Evolutionary conservation across 1,284 basidiomycete genomes (phyloP).

Genomic region (Porodaedalea pini): DNA sequence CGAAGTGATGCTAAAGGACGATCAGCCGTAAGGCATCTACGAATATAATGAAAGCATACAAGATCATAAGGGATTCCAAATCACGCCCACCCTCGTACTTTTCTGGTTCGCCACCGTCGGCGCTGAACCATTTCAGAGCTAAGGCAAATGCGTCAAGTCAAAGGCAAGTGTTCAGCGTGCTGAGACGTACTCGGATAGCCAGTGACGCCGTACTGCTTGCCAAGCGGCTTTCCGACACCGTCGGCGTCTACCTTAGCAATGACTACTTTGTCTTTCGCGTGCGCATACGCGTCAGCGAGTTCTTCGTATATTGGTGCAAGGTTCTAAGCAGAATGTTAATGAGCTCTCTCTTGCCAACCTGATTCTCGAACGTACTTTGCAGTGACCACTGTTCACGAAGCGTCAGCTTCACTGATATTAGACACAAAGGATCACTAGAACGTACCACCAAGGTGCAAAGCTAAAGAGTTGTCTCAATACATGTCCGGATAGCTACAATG

Average conservation of each 20-base stretch:
- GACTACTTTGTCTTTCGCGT: constrained; percentile 77
- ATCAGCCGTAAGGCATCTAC: background rate
- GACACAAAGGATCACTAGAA: constrained; percentile 19
- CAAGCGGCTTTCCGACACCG: constrained; percentile 72
- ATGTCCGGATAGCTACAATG: background rate
- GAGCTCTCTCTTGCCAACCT: background rate
- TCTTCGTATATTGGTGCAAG: constrained; percentile 88
- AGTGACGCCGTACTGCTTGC: constrained; percentile 70
- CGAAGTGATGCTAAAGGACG: constrained; percentile 54
- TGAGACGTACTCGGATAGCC: constrained; percentile 79
- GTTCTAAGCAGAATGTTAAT: constrained; percentile 43
- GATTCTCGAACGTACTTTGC: constrained; percentile 54
- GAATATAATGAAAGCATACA: constrained; percentile 47
- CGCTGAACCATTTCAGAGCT: constrained; percentile 92
- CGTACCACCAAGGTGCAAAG: constrained; percentile 83
- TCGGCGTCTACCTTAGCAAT: constrained; percentile 95
- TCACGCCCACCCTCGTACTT: constrained; percentile 81
- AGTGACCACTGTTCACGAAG: constrained; percentile 59
- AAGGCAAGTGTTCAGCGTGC: background rate
- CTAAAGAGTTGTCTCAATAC: constrained; percentile 34
- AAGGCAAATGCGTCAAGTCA: constrained; percentile 12
- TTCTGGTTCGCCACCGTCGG: constrained; percentile 56
- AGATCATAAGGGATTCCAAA: constrained; percentile 70
- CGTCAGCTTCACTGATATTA: background rate
- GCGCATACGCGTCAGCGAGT: constrained; percentile 80